Percentiles rank a stretch among this genome's conserved stretches.
Conservation (phyloP, 257 asterid species). For the Echites panduratus region DNA sequence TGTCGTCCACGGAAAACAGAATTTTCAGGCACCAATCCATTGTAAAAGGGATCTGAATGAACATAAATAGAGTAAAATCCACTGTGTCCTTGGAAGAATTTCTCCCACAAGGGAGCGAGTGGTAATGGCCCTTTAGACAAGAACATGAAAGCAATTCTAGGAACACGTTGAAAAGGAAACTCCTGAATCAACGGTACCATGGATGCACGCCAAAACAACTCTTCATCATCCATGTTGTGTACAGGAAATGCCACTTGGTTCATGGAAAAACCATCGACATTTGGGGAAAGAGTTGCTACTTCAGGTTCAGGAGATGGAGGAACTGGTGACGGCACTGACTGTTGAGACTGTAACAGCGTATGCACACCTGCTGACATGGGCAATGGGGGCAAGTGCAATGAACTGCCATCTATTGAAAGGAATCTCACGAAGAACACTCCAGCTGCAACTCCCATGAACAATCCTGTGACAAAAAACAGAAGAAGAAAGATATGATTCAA, state of each 20-base stretch:
- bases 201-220: conserved; percentile 37
- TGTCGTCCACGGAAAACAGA: conserved; percentile 28
- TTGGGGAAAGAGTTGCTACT: not conserved
- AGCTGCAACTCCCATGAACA: conserved; percentile 11
- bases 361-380: not conserved
- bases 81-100: conserved; percentile 41
- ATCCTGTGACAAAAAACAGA: conserved; percentile 15
- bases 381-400: not conserved
- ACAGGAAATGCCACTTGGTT: not conserved
- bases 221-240: conserved; percentile 18
- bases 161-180: conserved; percentile 26
- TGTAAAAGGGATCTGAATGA: conserved; percentile 52
- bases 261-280: not conserved
- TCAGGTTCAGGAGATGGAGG: not conserved
- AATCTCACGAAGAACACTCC: conserved; percentile 7
- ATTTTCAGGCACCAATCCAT: conserved; percentile 21
- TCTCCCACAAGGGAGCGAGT: conserved; percentile 64
- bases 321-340: not conserved
- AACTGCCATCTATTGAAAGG: conserved; percentile 1
- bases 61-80: conserved; percentile 55
- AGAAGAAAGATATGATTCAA: conserved; percentile 4
- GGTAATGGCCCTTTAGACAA: conserved; percentile 46
- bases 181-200: conserved; percentile 35
- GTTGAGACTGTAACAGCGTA: not conserved
- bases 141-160: conserved; percentile 66